phyloP scores from a whole-genome alignment of 345 rosid species.

The Cardamine occulta region DNA sequence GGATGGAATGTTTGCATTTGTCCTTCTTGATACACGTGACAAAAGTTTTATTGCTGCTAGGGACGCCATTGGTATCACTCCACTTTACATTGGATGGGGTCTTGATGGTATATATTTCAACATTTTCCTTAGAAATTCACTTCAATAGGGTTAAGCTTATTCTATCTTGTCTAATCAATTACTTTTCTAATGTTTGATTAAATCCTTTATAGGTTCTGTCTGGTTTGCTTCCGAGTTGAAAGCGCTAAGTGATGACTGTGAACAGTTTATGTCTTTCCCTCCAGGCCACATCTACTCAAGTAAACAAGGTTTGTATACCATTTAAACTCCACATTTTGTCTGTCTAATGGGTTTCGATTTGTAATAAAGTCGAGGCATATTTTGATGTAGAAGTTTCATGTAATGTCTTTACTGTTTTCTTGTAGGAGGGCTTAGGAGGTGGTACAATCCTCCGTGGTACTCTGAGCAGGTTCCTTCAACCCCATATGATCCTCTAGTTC shows the following conservation, averaged over 20 bases:
- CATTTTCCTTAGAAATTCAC: not conserved
- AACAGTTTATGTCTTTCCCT: constrained; percentile 67
- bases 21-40: constrained; percentile 73
- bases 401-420: not conserved
- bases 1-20: constrained; percentile 90
- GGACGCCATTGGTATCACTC: constrained; percentile 75
- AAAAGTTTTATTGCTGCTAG: constrained; percentile 80
- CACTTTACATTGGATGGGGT: constrained; percentile 88
- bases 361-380: constrained; percentile 1
- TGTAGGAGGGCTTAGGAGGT: constrained; percentile 71
- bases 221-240: constrained; percentile 96
- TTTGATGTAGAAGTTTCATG: not conserved
- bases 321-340: not conserved
- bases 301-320: constrained; percentile 63
- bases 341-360: not conserved
- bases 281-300: constrained; percentile 86
- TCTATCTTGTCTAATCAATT: not conserved
- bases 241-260: constrained; percentile 87
- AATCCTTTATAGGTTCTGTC: constrained; percentile 61
- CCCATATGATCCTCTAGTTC: constrained; percentile 61
- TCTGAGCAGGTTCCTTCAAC: constrained; percentile 70
- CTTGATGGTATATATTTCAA: constrained; percentile 56
- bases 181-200: constrained; percentile 4
- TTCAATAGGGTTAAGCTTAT: not conserved
- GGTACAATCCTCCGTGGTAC: constrained; percentile 81